Base-by-base conservation (phyloP, 2,329 filamentous ascomycete species). In the Apiospora sp. region DNA sequence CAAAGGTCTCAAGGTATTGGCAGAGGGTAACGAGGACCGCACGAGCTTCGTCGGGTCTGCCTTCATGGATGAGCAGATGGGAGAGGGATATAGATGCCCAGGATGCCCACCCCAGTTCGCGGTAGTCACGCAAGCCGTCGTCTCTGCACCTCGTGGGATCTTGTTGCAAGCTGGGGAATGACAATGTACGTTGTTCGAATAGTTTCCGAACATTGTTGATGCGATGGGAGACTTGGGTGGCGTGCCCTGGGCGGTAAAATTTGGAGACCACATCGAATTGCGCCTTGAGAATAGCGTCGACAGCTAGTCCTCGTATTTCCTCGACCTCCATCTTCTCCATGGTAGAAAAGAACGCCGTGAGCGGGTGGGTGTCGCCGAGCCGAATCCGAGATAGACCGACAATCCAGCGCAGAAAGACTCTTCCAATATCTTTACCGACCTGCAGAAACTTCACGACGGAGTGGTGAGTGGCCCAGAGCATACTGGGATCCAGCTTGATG, bases 381-480 rank as follows among this genome's bases (percentile, higher is more conserved):
- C 67, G 41, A n/a, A 68, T 46, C n/a, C 14, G 44, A n/a, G 41
- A 27, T 14, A 68, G 43, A 8, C 67, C 67, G 5, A 13, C 8
- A 14, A 68, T 48, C 67, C 67, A 68, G 24, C 67, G 67, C n/a
- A 68, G 67, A 27, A 46, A 48, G n/a, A n/a, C 24, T 8, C 44
- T 34, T 14, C n/a, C 43, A 1, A 68, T 27, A 1, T 68, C 67
- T 27, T 13, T 48, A 10, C n/a, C 67, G 67, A 68, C 22, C 13
- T 19, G n/a, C 30, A 43, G 30, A 27, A 68, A 43, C 19, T 68
- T 68, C n/a, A 68, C 48, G 41, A 68, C 44, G n/a, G n/a, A 27
- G 43, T 46, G 41, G 22, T 44, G 27, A 6, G 67, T 68, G 12
- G n/a, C 67, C 67, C 67, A 68, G 5, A 68, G 10, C 12, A 68